phyloP scores from a whole-genome alignment of 2,329 filamentous ascomycete genomes.

The Biscogniauxia marginata region DNA sequence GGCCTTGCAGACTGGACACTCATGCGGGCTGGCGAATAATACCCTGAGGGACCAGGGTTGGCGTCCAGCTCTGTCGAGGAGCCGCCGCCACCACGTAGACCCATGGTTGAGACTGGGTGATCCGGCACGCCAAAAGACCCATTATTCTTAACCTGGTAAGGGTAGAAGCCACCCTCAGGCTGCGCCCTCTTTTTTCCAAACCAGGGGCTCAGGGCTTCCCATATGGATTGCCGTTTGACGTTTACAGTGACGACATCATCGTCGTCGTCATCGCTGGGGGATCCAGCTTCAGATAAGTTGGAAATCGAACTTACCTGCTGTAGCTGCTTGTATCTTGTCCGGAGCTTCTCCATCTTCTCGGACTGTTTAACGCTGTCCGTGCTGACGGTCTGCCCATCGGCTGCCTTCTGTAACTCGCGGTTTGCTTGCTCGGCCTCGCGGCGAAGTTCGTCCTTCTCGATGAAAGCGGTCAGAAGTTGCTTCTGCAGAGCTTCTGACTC shows the following conservation, averaged over 20 bases:
- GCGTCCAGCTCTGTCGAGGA: neutral
- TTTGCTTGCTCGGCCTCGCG: constrained; percentile 50
- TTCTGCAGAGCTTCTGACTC: constrained; percentile 58
- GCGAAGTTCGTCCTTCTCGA: constrained; percentile 60
- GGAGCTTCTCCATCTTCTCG: constrained; percentile 59
- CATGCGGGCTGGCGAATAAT: constrained; percentile 5
- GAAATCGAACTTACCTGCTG: constrained; percentile 53
- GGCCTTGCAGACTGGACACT: neutral
- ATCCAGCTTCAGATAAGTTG: constrained; percentile 6
- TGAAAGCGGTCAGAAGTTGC: constrained; percentile 58
- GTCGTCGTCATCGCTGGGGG: constrained; percentile 8
- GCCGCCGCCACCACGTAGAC: constrained; percentile 1
- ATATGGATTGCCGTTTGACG: constrained; percentile 25
- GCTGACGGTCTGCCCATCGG: constrained; percentile 30
- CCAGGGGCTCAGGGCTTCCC: constrained; percentile 19
- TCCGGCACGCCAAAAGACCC: constrained; percentile 15
- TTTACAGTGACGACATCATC: constrained; percentile 20
- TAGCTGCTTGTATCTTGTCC: constrained; percentile 52
- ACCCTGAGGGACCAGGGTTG: constrained; percentile 2
- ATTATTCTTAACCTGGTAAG: constrained; percentile 13
- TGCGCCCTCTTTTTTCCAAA: constrained; percentile 4
- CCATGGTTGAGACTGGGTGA: constrained; percentile 9
- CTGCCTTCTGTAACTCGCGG: constrained; percentile 41
- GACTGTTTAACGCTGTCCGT: constrained; percentile 35
- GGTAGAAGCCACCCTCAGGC: constrained; percentile 17